Evolutionary conservation across 768 basidiomycete genomes (phyloP).

Genomic region (Glaciozyma antarctica): DNA sequence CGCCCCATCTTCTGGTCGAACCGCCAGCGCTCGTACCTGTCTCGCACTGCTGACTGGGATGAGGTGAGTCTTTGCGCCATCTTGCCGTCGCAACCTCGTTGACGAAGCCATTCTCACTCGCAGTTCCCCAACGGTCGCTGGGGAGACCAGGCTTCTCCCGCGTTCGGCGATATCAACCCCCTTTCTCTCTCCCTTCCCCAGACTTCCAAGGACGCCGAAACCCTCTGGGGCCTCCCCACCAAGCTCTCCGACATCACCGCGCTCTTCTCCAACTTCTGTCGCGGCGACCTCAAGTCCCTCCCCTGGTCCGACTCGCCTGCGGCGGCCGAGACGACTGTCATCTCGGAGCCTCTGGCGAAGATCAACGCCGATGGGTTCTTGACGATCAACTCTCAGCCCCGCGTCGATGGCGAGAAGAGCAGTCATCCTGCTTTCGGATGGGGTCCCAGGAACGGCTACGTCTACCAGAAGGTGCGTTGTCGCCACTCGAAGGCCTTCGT

Average conservation of each 20-base stretch:
- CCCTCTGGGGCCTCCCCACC: constrained; percentile 68
- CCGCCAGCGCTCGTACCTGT: constrained; percentile 84
- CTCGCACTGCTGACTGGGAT: constrained; percentile 97
- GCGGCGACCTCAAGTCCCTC: constrained; percentile 57
- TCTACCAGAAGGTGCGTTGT: constrained; percentile 74
- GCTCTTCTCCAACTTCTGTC: constrained; percentile 70
- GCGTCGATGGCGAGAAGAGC: constrained; percentile 68
- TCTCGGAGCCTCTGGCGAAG: constrained; percentile 59
- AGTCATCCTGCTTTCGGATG: constrained; percentile 77
- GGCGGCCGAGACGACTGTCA: constrained; percentile 66
- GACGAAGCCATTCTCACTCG: neutral
- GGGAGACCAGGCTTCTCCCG: constrained; percentile 60
- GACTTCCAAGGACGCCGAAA: constrained; percentile 46
- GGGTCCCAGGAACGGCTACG: constrained; percentile 85
- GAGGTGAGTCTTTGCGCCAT: constrained; percentile 11
- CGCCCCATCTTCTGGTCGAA: constrained; percentile 99
- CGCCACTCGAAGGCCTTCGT: constrained; percentile 3
- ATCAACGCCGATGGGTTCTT: constrained; percentile 88
- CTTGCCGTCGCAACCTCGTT: neutral
- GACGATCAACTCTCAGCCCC: constrained; percentile 97
- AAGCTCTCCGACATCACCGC: constrained; percentile 58
- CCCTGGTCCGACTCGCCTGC: constrained; percentile 73
- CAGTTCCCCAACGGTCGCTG: constrained; percentile 99
- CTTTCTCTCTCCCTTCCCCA: constrained; percentile 43
- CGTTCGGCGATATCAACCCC: constrained; percentile 72